Evolutionary conservation across 768 basidiomycete species (phyloP), one percentile per base, ranked within the genome.

Genomic region (Daedaleopsis nitida): DNA sequence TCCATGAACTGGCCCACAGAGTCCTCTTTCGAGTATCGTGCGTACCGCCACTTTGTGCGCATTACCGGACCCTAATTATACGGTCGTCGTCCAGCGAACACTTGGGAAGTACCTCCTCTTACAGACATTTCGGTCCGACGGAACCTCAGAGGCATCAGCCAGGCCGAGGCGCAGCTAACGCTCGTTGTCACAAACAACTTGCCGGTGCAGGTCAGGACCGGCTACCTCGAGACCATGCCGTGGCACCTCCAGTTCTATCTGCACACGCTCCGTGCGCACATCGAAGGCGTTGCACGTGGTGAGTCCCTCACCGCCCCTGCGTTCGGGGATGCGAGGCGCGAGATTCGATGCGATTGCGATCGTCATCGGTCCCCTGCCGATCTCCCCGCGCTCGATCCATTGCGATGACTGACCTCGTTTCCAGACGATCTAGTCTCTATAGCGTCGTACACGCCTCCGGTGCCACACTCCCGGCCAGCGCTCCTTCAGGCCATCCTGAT

Each of bases 191-290:
- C 70, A 7, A 97, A 96, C 69, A 80, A 84, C 62, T 76, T 76
- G 42, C 64, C 75, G 19, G 69, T 74, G 6, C 65, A 78, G 1
- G 65, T 85, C 21, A 72, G 77, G 19, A 79, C 88, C 0, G 72
- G 88, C 10, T 97, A 96, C 73, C 82, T 95, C 47, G 97, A 98
- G 75, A 91, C 90, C 1, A 88, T 96, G 82, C 97, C 96, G 5
- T 96, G 95, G 87, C 87, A 94, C 68, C 80, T 98, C 39, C 89
- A 93, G 59, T 87, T 92, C 51, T 94, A 91, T 77, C 77, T 96
- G 64, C 90, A 94, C 74, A 94, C 94, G 8, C 75, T 96, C 54
- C 72, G 76, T 19, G 75, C 86, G 1, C 71, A 74, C 23, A 70
- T 86, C 13, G 75, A 85, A 52, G 85, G 83, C 8, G 67, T 71